Evolutionary conservation across 1,284 basidiomycete species (phyloP).

Genomic region (Leccinum fuscescens): DNA sequence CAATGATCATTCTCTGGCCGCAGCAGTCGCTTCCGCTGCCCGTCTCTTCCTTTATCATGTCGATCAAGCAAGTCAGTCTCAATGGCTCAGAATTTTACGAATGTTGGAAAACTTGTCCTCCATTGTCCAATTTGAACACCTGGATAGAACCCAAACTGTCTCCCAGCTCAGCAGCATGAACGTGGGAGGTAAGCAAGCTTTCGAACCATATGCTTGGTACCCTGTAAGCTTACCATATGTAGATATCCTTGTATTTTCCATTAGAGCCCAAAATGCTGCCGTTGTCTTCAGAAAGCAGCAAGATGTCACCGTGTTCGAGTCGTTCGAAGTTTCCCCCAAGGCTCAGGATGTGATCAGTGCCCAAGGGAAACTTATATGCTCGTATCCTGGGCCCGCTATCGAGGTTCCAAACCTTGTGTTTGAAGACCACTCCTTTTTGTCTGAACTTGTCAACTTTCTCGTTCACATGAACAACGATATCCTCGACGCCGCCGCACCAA

Average conservation of each 20-base stretch:
- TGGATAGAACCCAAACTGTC: background rate
- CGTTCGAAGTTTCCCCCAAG: background rate
- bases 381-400: background rate
- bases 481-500: background rate
- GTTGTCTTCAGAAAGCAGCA: constrained; percentile 19
- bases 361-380: background rate
- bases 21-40: background rate
- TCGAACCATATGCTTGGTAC: background rate
- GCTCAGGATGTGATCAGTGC: background rate
- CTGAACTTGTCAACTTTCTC: background rate
- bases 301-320: background rate
- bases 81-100: background rate
- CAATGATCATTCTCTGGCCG: constrained; percentile 5
- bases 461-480: background rate
- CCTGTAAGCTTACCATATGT: constrained; percentile 1
- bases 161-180: background rate
- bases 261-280: constrained; percentile 37
- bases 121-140: background rate
- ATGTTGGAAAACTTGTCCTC: background rate
- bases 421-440: background rate
- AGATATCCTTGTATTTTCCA: constrained; percentile 28
- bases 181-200: background rate
- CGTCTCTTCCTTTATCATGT: background rate
- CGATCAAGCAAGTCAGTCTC: background rate
- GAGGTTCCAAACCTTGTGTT: background rate